phyloP scores from a whole-genome alignment of 1,284 basidiomycete species.

The Tylopilus sp. region DNA sequence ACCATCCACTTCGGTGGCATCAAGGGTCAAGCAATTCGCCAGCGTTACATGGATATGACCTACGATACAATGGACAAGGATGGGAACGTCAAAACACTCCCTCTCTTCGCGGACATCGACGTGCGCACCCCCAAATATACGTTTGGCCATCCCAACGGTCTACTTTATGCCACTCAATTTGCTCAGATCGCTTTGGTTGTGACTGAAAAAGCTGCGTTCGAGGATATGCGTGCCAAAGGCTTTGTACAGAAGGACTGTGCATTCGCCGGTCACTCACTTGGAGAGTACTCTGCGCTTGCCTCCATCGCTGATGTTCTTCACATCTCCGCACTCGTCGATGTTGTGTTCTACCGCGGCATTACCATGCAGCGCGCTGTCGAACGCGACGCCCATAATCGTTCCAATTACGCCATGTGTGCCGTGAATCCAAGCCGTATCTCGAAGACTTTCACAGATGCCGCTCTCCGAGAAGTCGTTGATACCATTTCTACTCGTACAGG shows the following conservation, averaged over 20 bases:
- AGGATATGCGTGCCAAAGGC: constrained; percentile 96
- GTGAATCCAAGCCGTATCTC: constrained; percentile 96
- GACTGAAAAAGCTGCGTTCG: constrained; percentile 96
- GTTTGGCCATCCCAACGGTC: constrained; percentile 93
- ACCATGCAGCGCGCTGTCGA: constrained; percentile 99
- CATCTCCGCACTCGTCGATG: constrained; percentile 94
- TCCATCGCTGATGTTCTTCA: constrained; percentile 95
- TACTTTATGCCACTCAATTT: constrained; percentile 97
- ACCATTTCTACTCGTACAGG: constrained; percentile 76
- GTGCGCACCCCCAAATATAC: constrained; percentile 93
- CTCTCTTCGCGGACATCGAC: constrained; percentile 92
- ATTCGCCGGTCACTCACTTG: constrained; percentile 97
- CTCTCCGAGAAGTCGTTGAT: constrained; percentile 94
- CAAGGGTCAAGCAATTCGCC: constrained; percentile 96
- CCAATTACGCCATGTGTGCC: constrained; percentile 98
- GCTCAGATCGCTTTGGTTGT: constrained; percentile 98
- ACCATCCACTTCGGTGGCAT: constrained; percentile 99
- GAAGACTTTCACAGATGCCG: constrained; percentile 89
- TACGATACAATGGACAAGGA: constrained; percentile 97
- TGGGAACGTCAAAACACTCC: constrained; percentile 91
- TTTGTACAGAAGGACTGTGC: constrained; percentile 90
- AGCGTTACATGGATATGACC: constrained; percentile 99
- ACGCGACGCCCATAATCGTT: constrained; percentile 88
- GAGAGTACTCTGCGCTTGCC: constrained; percentile 97
- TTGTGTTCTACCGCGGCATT: constrained; percentile 99